phyloP scores from a whole-genome alignment of 495 filamentous ascomycete species.

The Podospora pseudopauciseta region DNA sequence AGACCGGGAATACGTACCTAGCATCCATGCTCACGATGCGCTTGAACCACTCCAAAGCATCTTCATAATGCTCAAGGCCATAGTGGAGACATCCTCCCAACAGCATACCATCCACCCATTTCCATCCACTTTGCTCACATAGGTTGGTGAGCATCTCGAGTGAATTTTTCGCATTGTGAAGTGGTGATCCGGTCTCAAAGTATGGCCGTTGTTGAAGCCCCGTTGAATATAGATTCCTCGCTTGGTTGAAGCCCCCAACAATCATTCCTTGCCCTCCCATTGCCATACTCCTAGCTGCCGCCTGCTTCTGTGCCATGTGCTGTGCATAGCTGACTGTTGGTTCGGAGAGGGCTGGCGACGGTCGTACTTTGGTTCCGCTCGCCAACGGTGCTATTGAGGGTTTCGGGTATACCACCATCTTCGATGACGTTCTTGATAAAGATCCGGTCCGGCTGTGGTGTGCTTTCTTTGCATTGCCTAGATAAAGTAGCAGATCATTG shows the following conservation, averaged over 20 bases:
- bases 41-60: conserved; percentile 83
- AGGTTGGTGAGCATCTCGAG: conserved; percentile 76
- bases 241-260: conserved; percentile 11
- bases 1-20: conserved; percentile 50
- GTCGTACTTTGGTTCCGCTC: conserved; percentile 14
- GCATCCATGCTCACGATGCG: conserved; percentile 78
- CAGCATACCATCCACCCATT: conserved; percentile 94
- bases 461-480: conserved; percentile 60
- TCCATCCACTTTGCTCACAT: conserved; percentile 83
- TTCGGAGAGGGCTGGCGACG: conserved; percentile 12
- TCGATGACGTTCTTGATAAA: conserved; percentile 29
- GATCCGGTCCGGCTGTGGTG: conserved; percentile 29
- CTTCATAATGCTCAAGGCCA: conserved; percentile 81
- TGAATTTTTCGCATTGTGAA: conserved; percentile 59
- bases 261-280: conserved; percentile 19
- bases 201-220: conserved; percentile 20
- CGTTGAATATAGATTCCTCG: conserved; percentile 13
- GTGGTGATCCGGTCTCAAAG: conserved; percentile 29
- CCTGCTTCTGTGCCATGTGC: conserved; percentile 26
- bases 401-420: conserved; percentile 48
- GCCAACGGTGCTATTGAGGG: conserved; percentile 36
- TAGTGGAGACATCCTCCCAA: conserved; percentile 92
- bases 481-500: conserved; percentile 73
- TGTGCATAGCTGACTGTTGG: conserved; percentile 22
- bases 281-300: conserved; percentile 15